Conservation (phyloP, 1,284 basidiomycete species). For the Dichomitus squalens region DNA sequence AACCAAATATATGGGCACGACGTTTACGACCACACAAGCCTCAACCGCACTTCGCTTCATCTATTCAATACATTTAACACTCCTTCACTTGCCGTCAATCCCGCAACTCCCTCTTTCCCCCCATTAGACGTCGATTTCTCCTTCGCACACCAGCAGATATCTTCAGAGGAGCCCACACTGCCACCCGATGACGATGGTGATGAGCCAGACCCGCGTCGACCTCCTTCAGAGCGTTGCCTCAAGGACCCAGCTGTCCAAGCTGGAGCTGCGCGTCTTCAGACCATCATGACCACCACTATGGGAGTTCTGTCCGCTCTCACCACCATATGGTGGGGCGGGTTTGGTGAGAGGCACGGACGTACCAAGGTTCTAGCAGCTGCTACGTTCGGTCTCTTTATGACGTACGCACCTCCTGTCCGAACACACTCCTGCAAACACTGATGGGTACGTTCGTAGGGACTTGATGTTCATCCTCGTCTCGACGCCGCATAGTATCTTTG, state of each 20-base stretch:
- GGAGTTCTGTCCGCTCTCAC: slow-evolving; percentile 84
- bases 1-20: slow-evolving; percentile 49
- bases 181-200: slow-evolving; percentile 36
- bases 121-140: not conserved
- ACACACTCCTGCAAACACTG: not conserved
- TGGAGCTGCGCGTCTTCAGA: slow-evolving; percentile 68
- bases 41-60: slow-evolving; percentile 16
- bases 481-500: slow-evolving; percentile 63
- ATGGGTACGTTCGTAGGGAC: slow-evolving; percentile 53
- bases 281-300: slow-evolving; percentile 73
- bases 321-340: slow-evolving; percentile 87
- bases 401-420: slow-evolving; percentile 47
- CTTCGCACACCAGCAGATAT: not conserved
- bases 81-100: slow-evolving; percentile 18
- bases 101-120: slow-evolving; percentile 15
- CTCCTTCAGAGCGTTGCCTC: slow-evolving; percentile 56
- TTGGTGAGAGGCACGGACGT: slow-evolving; percentile 79
- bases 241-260: slow-evolving; percentile 68
- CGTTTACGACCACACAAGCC: slow-evolving; percentile 43
- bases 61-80: slow-evolving; percentile 10
- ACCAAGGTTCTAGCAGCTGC: slow-evolving; percentile 73
- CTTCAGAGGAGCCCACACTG: not conserved
- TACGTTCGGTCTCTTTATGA: slow-evolving; percentile 74
- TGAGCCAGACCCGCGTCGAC: slow-evolving; percentile 49
- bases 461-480: slow-evolving; percentile 79